These are phyloP conservation scores for Aspergillus awamori DNA, from an alignment of 2,329 filamentous ascomycete genomes.

Conservation along the genomic window DNA sequence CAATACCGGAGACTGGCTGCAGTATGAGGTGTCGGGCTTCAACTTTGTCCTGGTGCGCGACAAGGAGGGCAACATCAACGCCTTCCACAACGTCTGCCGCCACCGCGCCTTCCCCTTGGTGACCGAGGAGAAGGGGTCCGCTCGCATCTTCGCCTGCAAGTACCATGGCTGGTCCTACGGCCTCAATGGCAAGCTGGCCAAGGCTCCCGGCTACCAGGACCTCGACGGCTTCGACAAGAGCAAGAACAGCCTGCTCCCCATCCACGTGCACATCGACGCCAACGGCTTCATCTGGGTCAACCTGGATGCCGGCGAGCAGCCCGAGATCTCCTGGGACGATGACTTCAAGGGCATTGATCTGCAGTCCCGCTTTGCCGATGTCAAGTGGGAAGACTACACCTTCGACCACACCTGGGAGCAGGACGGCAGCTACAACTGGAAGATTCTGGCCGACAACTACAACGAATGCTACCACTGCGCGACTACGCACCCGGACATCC, in stretches of 20 bases:
- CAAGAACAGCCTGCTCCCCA: conserved; percentile 57
- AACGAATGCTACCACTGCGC: conserved; percentile 50
- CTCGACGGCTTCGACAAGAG: conserved; percentile 58
- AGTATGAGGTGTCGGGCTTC: conserved; percentile 60
- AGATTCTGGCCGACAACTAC: conserved; percentile 65
- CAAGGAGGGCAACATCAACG: conserved; percentile 56
- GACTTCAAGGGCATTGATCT: conserved; percentile 55
- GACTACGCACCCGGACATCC: conserved; percentile 27
- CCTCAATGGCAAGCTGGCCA: conserved; percentile 59
- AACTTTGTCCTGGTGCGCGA: conserved; percentile 58
- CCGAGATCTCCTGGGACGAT: conserved; percentile 57
- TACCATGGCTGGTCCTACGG: conserved; percentile 66
- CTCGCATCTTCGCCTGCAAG: conserved; percentile 58
- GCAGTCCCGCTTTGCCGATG: conserved; percentile 50
- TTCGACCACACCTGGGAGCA: conserved; percentile 63
- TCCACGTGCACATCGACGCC: conserved; percentile 57
- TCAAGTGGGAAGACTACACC: conserved; percentile 57
- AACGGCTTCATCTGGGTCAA: conserved; percentile 64
- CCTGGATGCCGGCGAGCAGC: conserved; percentile 49
- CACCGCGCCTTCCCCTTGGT: conserved; percentile 63
- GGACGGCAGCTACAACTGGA: conserved; percentile 63
- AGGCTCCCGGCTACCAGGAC: conserved; percentile 61
- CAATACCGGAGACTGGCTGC: conserved; percentile 60
- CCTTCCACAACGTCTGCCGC: conserved; percentile 63
- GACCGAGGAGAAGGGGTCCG: conserved; percentile 51